Conservation (phyloP, 305 asterid genomes). For the Rubia tinctorum region DNA sequence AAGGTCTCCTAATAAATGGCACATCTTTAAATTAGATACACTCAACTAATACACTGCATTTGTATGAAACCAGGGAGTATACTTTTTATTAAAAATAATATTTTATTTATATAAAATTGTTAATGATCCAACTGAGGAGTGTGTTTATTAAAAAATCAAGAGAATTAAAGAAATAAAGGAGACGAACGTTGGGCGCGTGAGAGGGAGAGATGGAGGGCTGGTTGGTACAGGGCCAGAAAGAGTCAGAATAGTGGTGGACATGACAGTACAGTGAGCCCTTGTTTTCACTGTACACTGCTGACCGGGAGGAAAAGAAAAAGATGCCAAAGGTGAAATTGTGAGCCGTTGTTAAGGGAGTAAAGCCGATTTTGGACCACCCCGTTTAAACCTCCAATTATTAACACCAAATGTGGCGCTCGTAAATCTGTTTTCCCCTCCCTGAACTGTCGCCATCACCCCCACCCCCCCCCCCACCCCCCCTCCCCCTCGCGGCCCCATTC, state of each 20-base stretch:
- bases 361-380: neutral
- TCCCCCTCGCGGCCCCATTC: neutral
- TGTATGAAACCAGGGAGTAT: too few relatives aligned
- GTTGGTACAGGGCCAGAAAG: constrained; percentile 19
- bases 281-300: constrained; percentile 1
- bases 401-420: constrained; percentile 3
- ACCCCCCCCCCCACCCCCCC: neutral
- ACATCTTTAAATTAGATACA: too few relatives aligned
- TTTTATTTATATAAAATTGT: too few relatives aligned
- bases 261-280: constrained; percentile 46
- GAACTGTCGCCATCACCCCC: constrained; percentile 24
- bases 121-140: too few relatives aligned
- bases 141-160: too few relatives aligned
- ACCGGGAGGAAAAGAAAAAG: neutral
- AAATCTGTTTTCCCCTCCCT: neutral
- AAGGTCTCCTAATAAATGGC: too few relatives aligned
- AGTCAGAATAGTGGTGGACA: constrained; percentile 63
- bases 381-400: constrained; percentile 26
- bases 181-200: neutral
- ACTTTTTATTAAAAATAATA: too few relatives aligned
- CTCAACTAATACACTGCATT: too few relatives aligned
- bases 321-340: constrained; percentile 12
- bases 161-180: too few relatives aligned
- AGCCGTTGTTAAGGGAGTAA: neutral
- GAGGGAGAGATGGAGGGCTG: neutral